Evolutionary conservation across 129 eudicot genomes (phyloP).

Genomic region (Artemisia tridentata): DNA sequence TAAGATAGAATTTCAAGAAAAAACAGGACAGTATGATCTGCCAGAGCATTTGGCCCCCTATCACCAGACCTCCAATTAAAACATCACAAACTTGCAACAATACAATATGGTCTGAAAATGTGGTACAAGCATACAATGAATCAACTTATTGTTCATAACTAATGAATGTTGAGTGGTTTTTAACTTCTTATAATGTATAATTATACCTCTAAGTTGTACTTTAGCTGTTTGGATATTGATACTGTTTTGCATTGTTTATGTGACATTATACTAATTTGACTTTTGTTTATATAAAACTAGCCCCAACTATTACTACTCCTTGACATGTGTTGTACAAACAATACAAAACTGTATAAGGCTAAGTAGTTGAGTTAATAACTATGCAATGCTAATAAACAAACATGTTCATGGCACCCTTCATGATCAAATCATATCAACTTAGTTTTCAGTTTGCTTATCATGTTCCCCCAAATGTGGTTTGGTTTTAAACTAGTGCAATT

Average conservation of each 20-base stretch:
- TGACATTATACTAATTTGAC: background rate
- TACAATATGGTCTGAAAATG: too few species aligned
- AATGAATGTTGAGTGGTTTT: background rate
- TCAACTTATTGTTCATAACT: background rate
- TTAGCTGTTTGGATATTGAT: too few species aligned
- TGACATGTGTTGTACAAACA: background rate
- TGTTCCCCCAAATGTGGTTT: too few species aligned
- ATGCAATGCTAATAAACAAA: background rate
- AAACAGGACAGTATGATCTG: slow-evolving; percentile 21
- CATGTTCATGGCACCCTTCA: background rate
- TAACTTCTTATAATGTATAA: background rate
- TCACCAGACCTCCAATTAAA: slow-evolving; percentile 21
- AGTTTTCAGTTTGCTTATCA: background rate
- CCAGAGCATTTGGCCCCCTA: slow-evolving; percentile 30
- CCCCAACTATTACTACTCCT: background rate
- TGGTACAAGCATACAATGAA: background rate
- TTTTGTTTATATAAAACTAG: background rate
- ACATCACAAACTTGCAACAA: slow-evolving; percentile 5
- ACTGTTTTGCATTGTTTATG: too few species aligned
- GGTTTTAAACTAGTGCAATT: too few species aligned
- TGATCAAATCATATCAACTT: background rate
- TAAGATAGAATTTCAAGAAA: background rate
- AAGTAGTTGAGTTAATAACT: background rate
- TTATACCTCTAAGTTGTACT: too few species aligned
- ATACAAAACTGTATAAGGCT: background rate